phyloP scores from a whole-genome alignment of 2,329 filamentous ascomycete species.

The Drechslerella dactyloides region DNA sequence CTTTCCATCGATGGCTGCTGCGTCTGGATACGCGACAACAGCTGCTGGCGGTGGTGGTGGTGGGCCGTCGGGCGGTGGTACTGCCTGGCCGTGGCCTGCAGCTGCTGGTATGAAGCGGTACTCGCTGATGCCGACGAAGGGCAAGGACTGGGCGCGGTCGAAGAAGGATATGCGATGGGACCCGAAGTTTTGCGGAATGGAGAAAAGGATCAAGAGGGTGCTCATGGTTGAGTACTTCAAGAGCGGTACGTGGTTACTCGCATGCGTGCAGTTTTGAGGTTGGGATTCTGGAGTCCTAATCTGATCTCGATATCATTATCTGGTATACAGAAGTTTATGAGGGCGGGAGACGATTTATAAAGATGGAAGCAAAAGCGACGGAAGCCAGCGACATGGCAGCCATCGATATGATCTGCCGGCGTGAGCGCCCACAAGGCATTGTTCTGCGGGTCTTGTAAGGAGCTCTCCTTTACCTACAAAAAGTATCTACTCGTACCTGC shows the following conservation, averaged over 20 bases:
- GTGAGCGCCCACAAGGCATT: slow-evolving; percentile 53
- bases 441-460: slow-evolving; percentile 57
- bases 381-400: slow-evolving; percentile 30
- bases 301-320: too few species aligned
- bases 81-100: slow-evolving; percentile 5
- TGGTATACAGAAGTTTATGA: slow-evolving; percentile 28
- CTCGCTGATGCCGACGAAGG: slow-evolving; percentile 48
- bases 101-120: slow-evolving; percentile 24
- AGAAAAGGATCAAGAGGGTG: slow-evolving; percentile 57
- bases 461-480: slow-evolving; percentile 53
- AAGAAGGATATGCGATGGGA: slow-evolving; percentile 51
- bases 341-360: slow-evolving; percentile 49
- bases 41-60: background rate
- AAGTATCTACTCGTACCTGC: slow-evolving; percentile 58
- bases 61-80: slow-evolving; percentile 2
- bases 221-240: slow-evolving; percentile 63
- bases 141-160: slow-evolving; percentile 43
- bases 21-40: slow-evolving; percentile 20
- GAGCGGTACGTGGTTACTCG: slow-evolving; percentile 54
- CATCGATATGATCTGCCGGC: slow-evolving; percentile 47
- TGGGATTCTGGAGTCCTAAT: slow-evolving; percentile 56
- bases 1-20: slow-evolving; percentile 27
- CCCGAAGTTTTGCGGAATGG: slow-evolving; percentile 29
- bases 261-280: slow-evolving; percentile 50
- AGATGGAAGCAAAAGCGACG: slow-evolving; percentile 43